Evolutionary conservation across 331 rosid genomes (phyloP), one percentile per base, ranked within the genome.

Genomic region (Spiraea crenata): DNA sequence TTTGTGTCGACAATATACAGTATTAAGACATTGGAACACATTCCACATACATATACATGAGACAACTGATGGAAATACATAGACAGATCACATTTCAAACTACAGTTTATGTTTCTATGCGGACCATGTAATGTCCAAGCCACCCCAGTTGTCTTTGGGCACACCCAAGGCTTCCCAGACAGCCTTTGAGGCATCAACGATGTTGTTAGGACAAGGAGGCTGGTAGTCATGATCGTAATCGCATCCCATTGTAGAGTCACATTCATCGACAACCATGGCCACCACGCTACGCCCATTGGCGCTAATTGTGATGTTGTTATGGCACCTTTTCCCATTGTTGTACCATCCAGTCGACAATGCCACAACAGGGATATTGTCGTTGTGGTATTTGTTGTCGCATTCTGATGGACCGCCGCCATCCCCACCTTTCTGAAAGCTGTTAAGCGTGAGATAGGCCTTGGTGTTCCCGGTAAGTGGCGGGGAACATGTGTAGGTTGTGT

Each of bases 141-240:
- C 72, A 51, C 61, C 72, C 60, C 61, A 67, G 25, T 50, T 12
- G 17, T 35, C 17, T 19, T 51, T 19, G 3, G 74, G 74, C n/a
- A 83, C 76, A 7, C 70, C 67, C 59, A 80, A 67, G 55, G 85
- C 85, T 64, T 67, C 47, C 85, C 88, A 84, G 31, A 84, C 85
- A 71, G 83, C 85, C 31, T 56, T 77, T 1, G 85, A 83, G 17
- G 80, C 81, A 71, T 74, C 85, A 38, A 74, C 87, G 14, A 83
- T 57, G 82, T 80, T 74, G 71, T 83, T 80, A 6, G 25, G 5
- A 49, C 82, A 79, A 3, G 82, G 80, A 1, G 82, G 80, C 42
- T 69, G 80, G 6, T 65, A 83, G 56, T 76, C 76, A 69, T 80
- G 84, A 3, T 71, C 69, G 20, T 35, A 17, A 74, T 83, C 85